Conservation (phyloP, 2,329 filamentous ascomycete species). For the Pyrenophora teres region DNA sequence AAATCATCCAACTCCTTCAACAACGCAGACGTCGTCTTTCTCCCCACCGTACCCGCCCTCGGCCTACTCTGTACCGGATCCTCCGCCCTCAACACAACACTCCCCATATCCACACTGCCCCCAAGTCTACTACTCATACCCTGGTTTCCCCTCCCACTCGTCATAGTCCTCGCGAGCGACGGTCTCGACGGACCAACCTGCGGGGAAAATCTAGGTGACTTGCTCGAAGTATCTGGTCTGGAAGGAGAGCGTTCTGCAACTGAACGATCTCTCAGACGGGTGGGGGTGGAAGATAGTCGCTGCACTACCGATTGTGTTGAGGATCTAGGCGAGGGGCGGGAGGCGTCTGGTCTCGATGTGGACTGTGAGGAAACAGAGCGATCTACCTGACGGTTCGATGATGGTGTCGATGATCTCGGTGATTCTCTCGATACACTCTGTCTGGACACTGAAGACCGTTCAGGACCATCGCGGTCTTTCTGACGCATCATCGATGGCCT, state of each 20-base stretch:
- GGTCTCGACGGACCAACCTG: constrained; percentile 11
- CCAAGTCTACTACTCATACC: constrained; percentile 17
- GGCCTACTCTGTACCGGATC: not conserved
- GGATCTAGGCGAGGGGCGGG: not conserved
- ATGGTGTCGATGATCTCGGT: not conserved
- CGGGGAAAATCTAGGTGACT: constrained; percentile 11
- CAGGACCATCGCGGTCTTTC: too few relatives aligned
- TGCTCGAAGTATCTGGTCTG: too few relatives aligned
- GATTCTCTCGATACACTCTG: too few relatives aligned
- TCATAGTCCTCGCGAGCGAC: constrained; percentile 29
- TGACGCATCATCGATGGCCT: too few relatives aligned
- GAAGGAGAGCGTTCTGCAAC: constrained; percentile 2
- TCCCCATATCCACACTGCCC: not conserved
- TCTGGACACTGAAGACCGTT: too few relatives aligned
- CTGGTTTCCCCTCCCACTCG: constrained; percentile 19
- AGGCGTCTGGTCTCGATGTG: not conserved
- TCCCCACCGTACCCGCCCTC: constrained; percentile 1
- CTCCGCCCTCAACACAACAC: not conserved
- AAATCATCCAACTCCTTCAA: constrained; percentile 38
- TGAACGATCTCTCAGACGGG: not conserved
- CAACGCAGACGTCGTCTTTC: constrained; percentile 34
- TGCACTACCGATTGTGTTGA: not conserved
- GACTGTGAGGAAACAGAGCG: constrained; percentile 9
- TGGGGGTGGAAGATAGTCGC: too few relatives aligned
- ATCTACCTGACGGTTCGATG: constrained; percentile 2